Evolutionary conservation across 768 basidiomycete species (phyloP).

Genomic region (Boletus huronensis): DNA sequence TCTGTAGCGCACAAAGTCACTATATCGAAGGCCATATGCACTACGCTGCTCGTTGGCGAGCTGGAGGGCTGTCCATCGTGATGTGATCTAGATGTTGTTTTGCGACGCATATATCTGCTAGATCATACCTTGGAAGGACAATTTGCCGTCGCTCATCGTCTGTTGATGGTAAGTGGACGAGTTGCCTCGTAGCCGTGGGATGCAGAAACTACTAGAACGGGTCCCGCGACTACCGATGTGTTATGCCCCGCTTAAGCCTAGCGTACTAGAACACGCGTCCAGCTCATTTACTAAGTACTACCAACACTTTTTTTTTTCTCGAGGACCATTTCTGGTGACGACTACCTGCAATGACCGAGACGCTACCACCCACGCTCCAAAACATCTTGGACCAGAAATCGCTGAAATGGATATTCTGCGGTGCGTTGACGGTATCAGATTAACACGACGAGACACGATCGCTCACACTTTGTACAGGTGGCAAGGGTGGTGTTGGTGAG

Average conservation of each 20-base stretch:
- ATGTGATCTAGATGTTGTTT: slow-evolving; percentile 1
- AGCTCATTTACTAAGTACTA: slow-evolving; percentile 8
- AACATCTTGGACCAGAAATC: slow-evolving; percentile 91
- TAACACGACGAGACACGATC: slow-evolving; percentile 9
- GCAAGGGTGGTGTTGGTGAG: slow-evolving; percentile 97
- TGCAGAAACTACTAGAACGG: slow-evolving; percentile 11
- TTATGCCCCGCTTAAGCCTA: slow-evolving; percentile 10
- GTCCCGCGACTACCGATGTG: background rate
- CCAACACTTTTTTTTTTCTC: slow-evolving; percentile 1
- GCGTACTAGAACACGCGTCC: slow-evolving; percentile 19
- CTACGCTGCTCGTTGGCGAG: slow-evolving; percentile 86
- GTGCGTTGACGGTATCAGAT: slow-evolving; percentile 44
- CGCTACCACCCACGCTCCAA: slow-evolving; percentile 82
- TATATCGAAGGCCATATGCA: slow-evolving; percentile 87
- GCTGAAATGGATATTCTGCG: slow-evolving; percentile 99
- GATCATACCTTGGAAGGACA: slow-evolving; percentile 42
- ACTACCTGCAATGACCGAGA: slow-evolving; percentile 45
- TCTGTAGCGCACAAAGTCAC: slow-evolving; percentile 86
- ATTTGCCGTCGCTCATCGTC: slow-evolving; percentile 24
- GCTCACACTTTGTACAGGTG: slow-evolving; percentile 52
- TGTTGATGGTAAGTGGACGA: background rate
- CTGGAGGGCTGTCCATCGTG: slow-evolving; percentile 59
- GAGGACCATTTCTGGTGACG: slow-evolving; percentile 7
- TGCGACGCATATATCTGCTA: background rate
- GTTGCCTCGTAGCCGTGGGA: background rate